Evolutionary conservation across 2,329 filamentous ascomycete species (phyloP).

Genomic region (Magnaporthiopsis rhizophila): DNA sequence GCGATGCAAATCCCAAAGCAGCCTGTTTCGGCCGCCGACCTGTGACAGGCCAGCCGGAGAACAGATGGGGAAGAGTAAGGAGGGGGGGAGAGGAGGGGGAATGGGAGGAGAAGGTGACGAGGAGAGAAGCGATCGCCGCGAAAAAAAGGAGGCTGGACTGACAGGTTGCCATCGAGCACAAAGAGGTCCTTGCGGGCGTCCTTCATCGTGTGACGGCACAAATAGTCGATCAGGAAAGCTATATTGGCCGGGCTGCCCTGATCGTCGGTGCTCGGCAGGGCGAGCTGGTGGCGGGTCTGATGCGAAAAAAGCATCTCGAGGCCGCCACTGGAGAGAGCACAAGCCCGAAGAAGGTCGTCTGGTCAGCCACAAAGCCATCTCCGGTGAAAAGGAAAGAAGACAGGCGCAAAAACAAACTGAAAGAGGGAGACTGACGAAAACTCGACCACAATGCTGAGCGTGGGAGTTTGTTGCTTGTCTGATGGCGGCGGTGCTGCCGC

Average conservation of each 20-base stretch:
- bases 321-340: constrained; percentile 59
- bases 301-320: constrained; percentile 92
- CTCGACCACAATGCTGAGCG: constrained; percentile 10
- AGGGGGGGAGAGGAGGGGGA: constrained; percentile 6
- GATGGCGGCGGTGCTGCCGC: background rate
- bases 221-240: constrained; percentile 66
- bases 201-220: constrained; percentile 77
- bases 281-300: constrained; percentile 62
- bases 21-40: background rate
- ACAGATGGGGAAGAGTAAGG: constrained; percentile 2
- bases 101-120: constrained; percentile 11
- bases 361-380: too few species aligned
- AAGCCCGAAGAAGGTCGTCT: background rate
- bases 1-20: background rate
- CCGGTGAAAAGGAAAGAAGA: background rate
- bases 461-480: constrained; percentile 1
- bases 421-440: constrained; percentile 11
- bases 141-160: constrained; percentile 29
- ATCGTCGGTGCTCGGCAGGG: constrained; percentile 55
- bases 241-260: constrained; percentile 59
- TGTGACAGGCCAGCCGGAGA: constrained; percentile 3
- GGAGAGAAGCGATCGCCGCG: background rate
- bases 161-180: constrained; percentile 82
- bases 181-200: constrained; percentile 84
- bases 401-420: constrained; percentile 4